A percentile compares a stretch with the other conserved stretches of the same genome.
phyloP scores from a whole-genome alignment of 768 basidiomycete genomes.

The Lanmaoa pseudosensibilis region DNA sequence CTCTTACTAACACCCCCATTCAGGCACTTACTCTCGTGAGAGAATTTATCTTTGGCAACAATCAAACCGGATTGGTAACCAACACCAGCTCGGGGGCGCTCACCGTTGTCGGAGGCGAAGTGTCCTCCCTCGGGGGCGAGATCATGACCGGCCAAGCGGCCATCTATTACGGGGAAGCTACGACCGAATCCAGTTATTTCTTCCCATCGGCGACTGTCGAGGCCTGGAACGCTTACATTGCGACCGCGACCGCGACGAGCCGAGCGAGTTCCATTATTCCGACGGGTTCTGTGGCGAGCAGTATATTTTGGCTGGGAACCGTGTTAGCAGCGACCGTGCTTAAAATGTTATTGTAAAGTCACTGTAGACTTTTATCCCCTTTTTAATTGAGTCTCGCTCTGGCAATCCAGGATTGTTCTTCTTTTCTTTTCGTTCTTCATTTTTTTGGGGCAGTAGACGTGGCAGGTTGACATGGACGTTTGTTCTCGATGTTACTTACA shows the following conservation, averaged over 20 bases:
- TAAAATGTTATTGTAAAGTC: background rate
- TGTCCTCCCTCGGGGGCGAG: conserved; percentile 43
- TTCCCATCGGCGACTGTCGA: conserved; percentile 56
- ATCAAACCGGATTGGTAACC: conserved; percentile 56
- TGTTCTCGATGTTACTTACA: too few species aligned
- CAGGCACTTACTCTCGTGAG: conserved; percentile 61
- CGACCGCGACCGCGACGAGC: conserved; percentile 33
- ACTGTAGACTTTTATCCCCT: background rate
- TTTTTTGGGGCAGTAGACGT: too few species aligned
- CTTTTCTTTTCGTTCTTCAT: too few species aligned
- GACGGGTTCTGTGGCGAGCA: background rate
- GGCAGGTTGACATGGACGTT: too few species aligned
- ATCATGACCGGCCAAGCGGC: conserved; percentile 53
- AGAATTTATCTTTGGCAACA: conserved; percentile 68
- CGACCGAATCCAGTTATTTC: conserved; percentile 50
- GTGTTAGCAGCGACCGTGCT: background rate
- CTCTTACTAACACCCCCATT: background rate
- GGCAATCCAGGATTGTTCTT: too few species aligned
- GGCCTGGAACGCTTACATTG: conserved; percentile 56
- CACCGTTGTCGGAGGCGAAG: conserved; percentile 50
- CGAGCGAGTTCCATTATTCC: background rate
- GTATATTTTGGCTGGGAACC: background rate
- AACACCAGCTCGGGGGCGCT: conserved; percentile 24
- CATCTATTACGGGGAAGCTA: conserved; percentile 52
- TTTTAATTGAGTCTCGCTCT: too few species aligned